Conservation (phyloP, 2,329 filamentous ascomycete genomes). For the Colletotrichum echinochloae region DNA sequence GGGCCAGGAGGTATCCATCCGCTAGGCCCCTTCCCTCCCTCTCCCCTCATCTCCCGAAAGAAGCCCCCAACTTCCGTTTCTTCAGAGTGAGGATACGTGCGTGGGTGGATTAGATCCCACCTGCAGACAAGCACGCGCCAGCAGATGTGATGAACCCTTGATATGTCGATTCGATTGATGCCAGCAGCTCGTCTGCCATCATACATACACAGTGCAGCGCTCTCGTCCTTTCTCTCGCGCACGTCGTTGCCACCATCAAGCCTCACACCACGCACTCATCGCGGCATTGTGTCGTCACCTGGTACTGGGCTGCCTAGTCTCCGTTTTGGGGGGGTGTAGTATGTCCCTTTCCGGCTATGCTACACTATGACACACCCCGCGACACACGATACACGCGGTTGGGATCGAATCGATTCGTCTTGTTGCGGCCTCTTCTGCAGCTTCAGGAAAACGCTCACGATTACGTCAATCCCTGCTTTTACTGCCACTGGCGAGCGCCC, state of each 20-base stretch:
- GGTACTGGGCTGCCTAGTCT: not conserved
- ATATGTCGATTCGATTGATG: slow-evolving; percentile 19
- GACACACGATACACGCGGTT: slow-evolving; percentile 25
- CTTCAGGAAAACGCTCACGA: slow-evolving; percentile 1
- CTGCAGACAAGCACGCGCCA: slow-evolving; percentile 39
- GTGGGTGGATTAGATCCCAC: slow-evolving; percentile 38
- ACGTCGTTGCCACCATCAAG: not conserved
- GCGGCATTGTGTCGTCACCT: slow-evolving; percentile 6
- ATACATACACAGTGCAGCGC: slow-evolving; percentile 14
- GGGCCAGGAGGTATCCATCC: slow-evolving; percentile 1
- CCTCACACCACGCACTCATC: not conserved
- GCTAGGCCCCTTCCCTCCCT: slow-evolving; percentile 2
- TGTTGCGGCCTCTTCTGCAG: slow-evolving; percentile 17
- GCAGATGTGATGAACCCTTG: slow-evolving; percentile 39
- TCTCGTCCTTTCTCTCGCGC: not conserved
- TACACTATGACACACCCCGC: slow-evolving; percentile 28
- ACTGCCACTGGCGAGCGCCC: not conserved
- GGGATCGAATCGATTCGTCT: slow-evolving; percentile 24
- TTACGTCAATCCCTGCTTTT: slow-evolving; percentile 24
- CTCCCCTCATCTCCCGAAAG: slow-evolving; percentile 8
- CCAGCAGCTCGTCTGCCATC: slow-evolving; percentile 15
- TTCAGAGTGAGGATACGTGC: slow-evolving; percentile 36
- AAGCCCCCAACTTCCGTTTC: slow-evolving; percentile 33
- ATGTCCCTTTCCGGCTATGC: not conserved
- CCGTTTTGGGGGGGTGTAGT: slow-evolving; percentile 12